Base-by-base conservation (phyloP, 768 basidiomycete species). In the Mycena maculata region DNA sequence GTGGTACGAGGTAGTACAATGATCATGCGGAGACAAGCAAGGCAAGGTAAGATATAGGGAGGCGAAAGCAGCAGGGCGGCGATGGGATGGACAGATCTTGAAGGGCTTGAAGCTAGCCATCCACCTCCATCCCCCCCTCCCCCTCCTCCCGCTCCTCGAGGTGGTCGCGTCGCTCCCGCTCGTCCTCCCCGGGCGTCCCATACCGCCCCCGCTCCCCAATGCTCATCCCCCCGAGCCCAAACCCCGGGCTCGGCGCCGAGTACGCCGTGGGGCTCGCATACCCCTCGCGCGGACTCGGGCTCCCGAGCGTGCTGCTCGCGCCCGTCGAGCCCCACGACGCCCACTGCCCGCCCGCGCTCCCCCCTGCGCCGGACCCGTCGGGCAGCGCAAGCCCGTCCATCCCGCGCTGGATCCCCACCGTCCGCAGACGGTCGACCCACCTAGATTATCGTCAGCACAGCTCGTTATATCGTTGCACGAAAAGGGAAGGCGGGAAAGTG, bases 401-500 rank as follows among this genome's bases (percentile, higher is more conserved):
- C 56, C 76, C 76, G 16, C 93, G 86, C 68, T 93, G 91, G 42
- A 95, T 79, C 7, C 94, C 94, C 42, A 96, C 86, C 33, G 90
- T 84, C 3, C 92, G 88, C 18, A 95, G 81, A 5, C 94, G 88
- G 50, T 92, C 92, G 36, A 95, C 92, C 94, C 94, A 96, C 45
- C 92, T 93, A 72, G 33, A 33, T 10, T 4, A 11, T 4, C 2
- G 22, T 65, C 59, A 69, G 66, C 45, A n/a, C n/a, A n/a, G n/a
- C n/a, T n/a, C n/a, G n/a, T n/a, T n/a, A n/a, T n/a, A n/a, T n/a
- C n/a, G n/a, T n/a, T n/a, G n/a, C n/a, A n/a, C n/a, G n/a, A n/a
- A n/a, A n/a, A n/a, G n/a, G n/a, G n/a, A n/a, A n/a, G n/a, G n/a
- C n/a, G n/a, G n/a, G n/a, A n/a, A n/a, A n/a, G n/a, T n/a, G n/a